Conservation (phyloP, 495 filamentous ascomycete species). For the Saxophila tyrrhenica region DNA sequence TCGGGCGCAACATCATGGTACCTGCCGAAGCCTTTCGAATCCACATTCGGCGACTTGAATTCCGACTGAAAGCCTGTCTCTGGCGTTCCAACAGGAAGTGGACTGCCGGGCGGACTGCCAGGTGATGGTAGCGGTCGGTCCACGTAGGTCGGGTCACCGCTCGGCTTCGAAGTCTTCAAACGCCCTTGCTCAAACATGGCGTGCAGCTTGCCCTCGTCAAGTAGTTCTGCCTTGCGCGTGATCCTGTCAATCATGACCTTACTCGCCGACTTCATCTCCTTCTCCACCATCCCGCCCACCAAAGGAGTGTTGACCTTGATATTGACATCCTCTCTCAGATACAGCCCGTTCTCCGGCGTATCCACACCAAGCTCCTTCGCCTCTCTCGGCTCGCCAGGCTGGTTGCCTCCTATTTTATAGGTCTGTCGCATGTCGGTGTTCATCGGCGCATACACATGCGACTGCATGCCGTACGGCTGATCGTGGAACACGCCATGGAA, state of each 20-base stretch:
- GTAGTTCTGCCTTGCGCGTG: constrained; percentile 28
- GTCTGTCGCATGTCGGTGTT: constrained; percentile 28
- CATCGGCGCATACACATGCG: constrained; percentile 29
- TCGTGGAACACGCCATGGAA: constrained; percentile 31
- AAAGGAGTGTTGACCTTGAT: constrained; percentile 26
- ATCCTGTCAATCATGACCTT: constrained; percentile 25
- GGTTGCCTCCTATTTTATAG: constrained; percentile 28
- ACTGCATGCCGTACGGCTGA: constrained; percentile 30
- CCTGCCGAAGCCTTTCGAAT: constrained; percentile 8
- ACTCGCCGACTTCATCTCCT: constrained; percentile 25
- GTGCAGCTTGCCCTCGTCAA: constrained; percentile 27
- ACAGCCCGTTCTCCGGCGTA: constrained; percentile 27
- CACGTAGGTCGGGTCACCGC: constrained; percentile 4
- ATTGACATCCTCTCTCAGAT: constrained; percentile 30
- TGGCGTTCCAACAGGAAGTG: too few relatives aligned
- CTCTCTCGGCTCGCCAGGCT: constrained; percentile 28
- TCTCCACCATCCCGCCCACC: constrained; percentile 28
- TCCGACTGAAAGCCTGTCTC: neutral
- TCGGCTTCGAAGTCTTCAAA: constrained; percentile 25
- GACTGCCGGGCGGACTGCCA: neutral
- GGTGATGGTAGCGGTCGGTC: constrained; percentile 8
- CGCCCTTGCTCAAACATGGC: constrained; percentile 31
- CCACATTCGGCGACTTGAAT: constrained; percentile 1
- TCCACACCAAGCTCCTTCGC: constrained; percentile 25
- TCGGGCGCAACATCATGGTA: constrained; percentile 14